A percentile compares a stretch with the other conserved stretches of the same genome.
phyloP scores from a whole-genome alignment of 768 basidiomycete genomes.

The Mycena galopus region DNA sequence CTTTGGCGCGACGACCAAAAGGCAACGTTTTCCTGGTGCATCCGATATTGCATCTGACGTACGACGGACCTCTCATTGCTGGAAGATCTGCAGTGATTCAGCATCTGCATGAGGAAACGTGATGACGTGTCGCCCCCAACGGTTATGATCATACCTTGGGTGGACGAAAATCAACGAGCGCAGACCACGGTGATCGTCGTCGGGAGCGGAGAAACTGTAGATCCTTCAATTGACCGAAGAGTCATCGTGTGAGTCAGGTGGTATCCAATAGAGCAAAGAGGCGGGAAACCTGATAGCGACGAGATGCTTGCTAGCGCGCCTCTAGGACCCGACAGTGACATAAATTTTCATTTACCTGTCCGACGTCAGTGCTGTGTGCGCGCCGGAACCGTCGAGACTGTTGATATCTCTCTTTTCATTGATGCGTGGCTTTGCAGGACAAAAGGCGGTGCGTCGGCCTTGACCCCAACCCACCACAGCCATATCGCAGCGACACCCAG shows the following conservation, averaged over 20 bases:
- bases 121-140: too few relatives aligned
- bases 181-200: neutral
- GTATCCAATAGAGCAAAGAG: neutral
- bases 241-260: neutral
- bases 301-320: conserved; percentile 1
- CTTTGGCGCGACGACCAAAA: too few relatives aligned
- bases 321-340: neutral
- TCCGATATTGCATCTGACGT: too few relatives aligned
- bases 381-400: neutral
- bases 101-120: too few relatives aligned
- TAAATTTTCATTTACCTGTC: neutral
- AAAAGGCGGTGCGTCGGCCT: neutral
- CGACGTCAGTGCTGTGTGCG: neutral
- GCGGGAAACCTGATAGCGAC: neutral
- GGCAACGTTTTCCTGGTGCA: too few relatives aligned
- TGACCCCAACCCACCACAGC: neutral
- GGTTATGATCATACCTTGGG: too few relatives aligned
- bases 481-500: neutral
- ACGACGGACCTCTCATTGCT: too few relatives aligned
- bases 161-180: too few relatives aligned
- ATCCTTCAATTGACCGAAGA: neutral
- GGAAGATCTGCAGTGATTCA: too few relatives aligned
- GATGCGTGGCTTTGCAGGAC: neutral
- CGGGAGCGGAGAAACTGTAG: neutral
- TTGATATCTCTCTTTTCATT: neutral